These are phyloP conservation scores for Yamadazyma pseudoaaseri DNA, from an alignment of 1,139 yeast genomes.

Conservation along the genomic window DNA sequence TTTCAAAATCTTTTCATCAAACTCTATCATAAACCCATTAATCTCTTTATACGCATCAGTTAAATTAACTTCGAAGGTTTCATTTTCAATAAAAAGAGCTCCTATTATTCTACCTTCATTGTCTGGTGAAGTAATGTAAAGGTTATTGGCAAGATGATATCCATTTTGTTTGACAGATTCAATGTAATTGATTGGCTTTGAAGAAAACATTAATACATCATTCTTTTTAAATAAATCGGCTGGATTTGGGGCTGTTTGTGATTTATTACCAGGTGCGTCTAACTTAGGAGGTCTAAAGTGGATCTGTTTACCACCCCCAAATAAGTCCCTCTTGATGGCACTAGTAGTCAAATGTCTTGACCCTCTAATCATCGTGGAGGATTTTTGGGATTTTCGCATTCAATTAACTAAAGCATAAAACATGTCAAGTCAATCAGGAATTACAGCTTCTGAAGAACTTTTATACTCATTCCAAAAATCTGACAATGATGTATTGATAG, in stretches of 20 bases:
- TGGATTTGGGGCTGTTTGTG: constrained; percentile 44
- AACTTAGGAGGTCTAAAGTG: constrained; percentile 20
- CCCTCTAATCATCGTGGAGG: constrained; percentile 2
- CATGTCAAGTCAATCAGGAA: constrained; percentile 75
- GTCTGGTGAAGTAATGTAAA: constrained; percentile 47
- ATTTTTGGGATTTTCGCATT: constrained; percentile 1
- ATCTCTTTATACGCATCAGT: constrained; percentile 35
- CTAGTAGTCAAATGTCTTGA: constrained; percentile 4
- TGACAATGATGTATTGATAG: constrained; percentile 28
- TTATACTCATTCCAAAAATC: constrained; percentile 29
- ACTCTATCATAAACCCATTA: constrained; percentile 45
- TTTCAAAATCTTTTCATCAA: constrained; percentile 40
- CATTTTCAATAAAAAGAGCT: constrained; percentile 59
- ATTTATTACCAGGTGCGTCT: constrained; percentile 37
- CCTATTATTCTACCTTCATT: constrained; percentile 47
- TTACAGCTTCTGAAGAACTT: constrained; percentile 49
- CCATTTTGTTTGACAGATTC: constrained; percentile 43
- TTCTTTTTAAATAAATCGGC: constrained; percentile 46
- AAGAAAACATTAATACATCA: constrained; percentile 43
- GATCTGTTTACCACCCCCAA: constrained; percentile 24
- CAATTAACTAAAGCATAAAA: background rate
- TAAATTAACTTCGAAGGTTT: constrained; percentile 61
- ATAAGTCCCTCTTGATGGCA: constrained; percentile 13
- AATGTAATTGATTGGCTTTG: constrained; percentile 44
- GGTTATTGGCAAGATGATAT: constrained; percentile 38